Base-by-base conservation (phyloP, 208 protist species). In the Trypanosoma melophagium region DNA sequence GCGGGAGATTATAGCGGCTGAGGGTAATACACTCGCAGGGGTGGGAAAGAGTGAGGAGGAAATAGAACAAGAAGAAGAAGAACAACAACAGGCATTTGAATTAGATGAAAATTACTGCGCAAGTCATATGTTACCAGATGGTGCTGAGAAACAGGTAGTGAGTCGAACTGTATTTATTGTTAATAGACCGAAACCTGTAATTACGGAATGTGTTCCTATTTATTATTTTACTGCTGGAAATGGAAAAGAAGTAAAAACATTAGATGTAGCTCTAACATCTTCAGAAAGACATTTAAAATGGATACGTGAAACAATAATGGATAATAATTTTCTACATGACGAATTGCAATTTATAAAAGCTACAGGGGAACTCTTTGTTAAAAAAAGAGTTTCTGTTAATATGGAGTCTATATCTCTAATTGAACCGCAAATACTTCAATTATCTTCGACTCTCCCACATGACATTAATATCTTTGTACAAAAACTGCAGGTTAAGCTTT, bases 101-200 rank as follows among this genome's bases (percentile, higher is more conserved):
- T 56, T 71, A 14, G 62, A 86, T 55, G 71, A 70, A 12, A 76
- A 87, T 57, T 87, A 87, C 74, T 84, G 89, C 54, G 87, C 87
- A 47, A 85, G 81, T 49, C 71, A 86, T 28, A 94, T 94, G 87
- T 79, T 94, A 17, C 87, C 87, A 35, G 87, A 94, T 59, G 84
- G 87, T 22, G 82, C 83, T 7, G 87, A 94, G 60, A 90, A 89
- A 51, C 66, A 84, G 14, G 68, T 63, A 16, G 67, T 90, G 45
- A 76, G 72, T 47, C 76, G 76, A 51, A 89, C 80, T 12, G 71
- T 89, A 21, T 90, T 94, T 67, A 73, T 94, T 19, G 62, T 83
- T 19, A 90, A 90, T 67, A 76, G 87, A 0, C 74, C 83, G 12
- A 71, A 72, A 31, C 65, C 63, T 0, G 63, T 56, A 5, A 50